A percentile compares a stretch with the other conserved stretches of the same genome.
phyloP scores from a whole-genome alignment of 225 moss, liverwort and hornwort genomes.

The Neckera pumila region DNA sequence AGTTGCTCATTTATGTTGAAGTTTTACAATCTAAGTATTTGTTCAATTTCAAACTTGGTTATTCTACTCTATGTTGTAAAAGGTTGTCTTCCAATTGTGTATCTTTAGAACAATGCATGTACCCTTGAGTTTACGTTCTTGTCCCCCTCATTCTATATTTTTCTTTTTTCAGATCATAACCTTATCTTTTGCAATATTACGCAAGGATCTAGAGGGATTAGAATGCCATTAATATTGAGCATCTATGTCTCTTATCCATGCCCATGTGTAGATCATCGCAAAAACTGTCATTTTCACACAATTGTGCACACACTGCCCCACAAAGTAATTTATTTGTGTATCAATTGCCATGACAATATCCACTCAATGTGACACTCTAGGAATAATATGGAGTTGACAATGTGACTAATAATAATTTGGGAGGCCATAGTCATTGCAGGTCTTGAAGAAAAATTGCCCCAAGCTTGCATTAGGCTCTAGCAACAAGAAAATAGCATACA shows the following conservation, averaged over 20 bases:
- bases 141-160: background rate
- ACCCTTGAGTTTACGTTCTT: background rate
- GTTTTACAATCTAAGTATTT: background rate
- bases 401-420: no score
- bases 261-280: background rate
- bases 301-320: background rate
- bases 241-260: background rate
- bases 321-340: background rate
- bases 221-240: background rate
- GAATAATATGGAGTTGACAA: background rate
- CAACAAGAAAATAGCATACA: background rate
- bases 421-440: background rate
- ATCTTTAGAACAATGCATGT: background rate
- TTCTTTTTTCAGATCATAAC: background rate
- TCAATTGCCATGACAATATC: accelerated
- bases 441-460: background rate
- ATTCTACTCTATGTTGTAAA: background rate
- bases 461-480: background rate
- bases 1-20: background rate
- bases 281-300: background rate
- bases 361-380: background rate
- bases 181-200: background rate
- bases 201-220: background rate
- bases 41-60: background rate
- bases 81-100: background rate